Evolutionary conservation across 2,329 filamentous ascomycete species (phyloP).

Genomic region (Trichoderma koningii): DNA sequence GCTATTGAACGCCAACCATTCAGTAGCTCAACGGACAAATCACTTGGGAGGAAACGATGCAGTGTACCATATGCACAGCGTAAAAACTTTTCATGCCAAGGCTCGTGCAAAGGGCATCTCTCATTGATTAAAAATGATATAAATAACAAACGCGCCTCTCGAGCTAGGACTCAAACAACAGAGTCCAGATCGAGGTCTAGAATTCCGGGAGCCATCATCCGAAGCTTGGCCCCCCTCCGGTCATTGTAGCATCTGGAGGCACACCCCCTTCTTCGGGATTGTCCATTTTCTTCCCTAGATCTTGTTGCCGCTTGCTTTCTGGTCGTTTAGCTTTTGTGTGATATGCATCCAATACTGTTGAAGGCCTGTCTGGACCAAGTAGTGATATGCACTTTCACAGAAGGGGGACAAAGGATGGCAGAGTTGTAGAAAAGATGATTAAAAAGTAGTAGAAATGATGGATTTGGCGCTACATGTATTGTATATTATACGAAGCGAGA

Average conservation of each 20-base stretch:
- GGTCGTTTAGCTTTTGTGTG: background rate
- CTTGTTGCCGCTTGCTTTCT: background rate
- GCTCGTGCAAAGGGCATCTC: background rate
- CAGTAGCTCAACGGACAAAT: background rate
- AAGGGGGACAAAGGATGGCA: background rate
- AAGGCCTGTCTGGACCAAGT: constrained; percentile 2
- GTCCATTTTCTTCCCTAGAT: background rate
- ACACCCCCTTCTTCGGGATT: background rate
- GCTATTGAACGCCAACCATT: constrained; percentile 7
- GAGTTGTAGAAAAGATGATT: background rate
- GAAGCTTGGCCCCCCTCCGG: background rate
- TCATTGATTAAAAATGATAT: constrained; percentile 21
- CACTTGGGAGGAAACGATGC: background rate
- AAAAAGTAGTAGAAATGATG: background rate
- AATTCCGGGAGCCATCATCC: constrained; percentile 17
- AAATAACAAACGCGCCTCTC: background rate
- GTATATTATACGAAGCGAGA: background rate
- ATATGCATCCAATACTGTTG: background rate
- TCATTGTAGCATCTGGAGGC: background rate
- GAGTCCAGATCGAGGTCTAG: constrained; percentile 20
- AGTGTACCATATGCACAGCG: background rate
- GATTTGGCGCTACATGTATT: background rate
- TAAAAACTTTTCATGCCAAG: constrained; percentile 5
- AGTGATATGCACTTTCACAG: background rate
- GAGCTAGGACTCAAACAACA: constrained; percentile 4